These are phyloP conservation scores for Diaporthe australafricana DNA, from an alignment of 2,329 filamentous ascomycete genomes.

Conservation along the genomic window DNA sequence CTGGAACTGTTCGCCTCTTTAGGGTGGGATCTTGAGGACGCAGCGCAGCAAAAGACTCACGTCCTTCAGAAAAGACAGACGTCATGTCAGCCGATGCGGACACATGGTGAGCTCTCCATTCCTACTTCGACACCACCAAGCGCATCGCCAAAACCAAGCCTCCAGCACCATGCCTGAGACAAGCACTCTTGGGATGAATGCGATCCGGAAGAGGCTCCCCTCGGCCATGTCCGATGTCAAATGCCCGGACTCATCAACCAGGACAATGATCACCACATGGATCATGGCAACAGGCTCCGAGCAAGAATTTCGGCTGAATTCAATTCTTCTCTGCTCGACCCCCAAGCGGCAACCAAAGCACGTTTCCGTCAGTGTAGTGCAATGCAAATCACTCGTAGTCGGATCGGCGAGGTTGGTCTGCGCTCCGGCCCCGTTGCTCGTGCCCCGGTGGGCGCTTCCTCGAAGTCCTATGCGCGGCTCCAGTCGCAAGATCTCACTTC, in stretches of 20 bases:
- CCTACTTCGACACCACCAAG: background rate
- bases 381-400: background rate
- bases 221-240: constrained; percentile 23
- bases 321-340: background rate
- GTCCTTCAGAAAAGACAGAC: background rate
- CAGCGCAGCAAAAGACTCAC: background rate
- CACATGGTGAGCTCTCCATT: background rate
- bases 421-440: background rate
- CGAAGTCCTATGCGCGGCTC: background rate
- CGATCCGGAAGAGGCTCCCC: constrained; percentile 5
- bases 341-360: background rate
- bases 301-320: constrained; percentile 4
- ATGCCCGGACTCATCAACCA: background rate
- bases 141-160: constrained; percentile 16
- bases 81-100: constrained; percentile 16
- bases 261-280: constrained; percentile 21
- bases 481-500: background rate
- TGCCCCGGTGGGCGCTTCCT: background rate
- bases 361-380: background rate
- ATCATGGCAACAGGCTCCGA: constrained; percentile 13
- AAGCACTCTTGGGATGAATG: constrained; percentile 20
- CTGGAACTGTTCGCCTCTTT: background rate
- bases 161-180: constrained; percentile 17
- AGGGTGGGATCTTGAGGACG: background rate
- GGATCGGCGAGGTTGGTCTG: background rate